These are phyloP conservation scores for Boletellus ananas DNA, from an alignment of 768 basidiomycete genomes.

Conservation along the genomic window DNA sequence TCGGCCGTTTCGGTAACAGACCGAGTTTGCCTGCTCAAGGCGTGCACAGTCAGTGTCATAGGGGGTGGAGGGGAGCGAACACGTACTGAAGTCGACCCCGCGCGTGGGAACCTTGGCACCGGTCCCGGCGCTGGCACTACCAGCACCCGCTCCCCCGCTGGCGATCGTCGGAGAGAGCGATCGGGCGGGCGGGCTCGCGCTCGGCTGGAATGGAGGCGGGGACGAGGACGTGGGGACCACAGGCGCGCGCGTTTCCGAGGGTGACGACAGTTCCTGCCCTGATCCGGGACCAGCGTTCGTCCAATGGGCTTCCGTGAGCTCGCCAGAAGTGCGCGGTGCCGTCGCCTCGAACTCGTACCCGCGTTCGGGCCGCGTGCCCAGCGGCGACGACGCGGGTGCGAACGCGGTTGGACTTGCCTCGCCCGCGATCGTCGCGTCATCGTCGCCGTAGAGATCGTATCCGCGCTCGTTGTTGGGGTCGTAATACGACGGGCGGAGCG, in stretches of 20 bases:
- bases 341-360: no score
- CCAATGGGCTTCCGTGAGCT: no score
- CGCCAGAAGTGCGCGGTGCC: no score
- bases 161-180: conserved; percentile 10
- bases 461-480: conserved; percentile 34
- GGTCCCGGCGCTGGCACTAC: no score
- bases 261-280: background rate
- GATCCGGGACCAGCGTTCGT: no score
- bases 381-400: no score
- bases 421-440: background rate
- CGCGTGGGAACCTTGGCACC: conserved; percentile 9
- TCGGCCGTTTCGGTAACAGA: conserved; percentile 69
- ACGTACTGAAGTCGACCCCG: conserved; percentile 34
- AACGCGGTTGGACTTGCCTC: no score
- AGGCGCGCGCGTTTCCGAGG: conserved; percentile 3
- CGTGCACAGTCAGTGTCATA: background rate
- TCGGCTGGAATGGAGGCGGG: background rate
- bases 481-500: conserved; percentile 28
- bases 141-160: no score
- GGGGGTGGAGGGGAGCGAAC: no score
- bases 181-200: background rate
- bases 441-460: conserved; percentile 26
- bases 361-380: no score
- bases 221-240: background rate
- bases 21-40: conserved; percentile 54